Conservation (phyloP, 441 rosid genomes). For the Melastoma candidum region DNA sequence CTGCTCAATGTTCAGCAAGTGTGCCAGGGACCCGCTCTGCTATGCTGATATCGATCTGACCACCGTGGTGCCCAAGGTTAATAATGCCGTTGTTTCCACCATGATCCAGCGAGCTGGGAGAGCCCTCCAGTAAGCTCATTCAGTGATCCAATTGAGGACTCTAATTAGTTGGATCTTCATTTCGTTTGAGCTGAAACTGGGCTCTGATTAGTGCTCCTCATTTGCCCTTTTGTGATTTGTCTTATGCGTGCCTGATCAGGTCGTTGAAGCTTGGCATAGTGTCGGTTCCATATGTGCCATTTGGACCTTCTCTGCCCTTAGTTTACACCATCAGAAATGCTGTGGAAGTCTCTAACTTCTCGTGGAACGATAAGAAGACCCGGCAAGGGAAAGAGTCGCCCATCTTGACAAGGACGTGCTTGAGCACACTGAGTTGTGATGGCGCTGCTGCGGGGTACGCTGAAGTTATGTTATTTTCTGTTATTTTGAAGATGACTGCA, state of each 20-base stretch:
- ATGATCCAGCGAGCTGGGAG: constrained; percentile 82
- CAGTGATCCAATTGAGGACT: no score
- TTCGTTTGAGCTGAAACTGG: no score
- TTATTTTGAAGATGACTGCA: background rate
- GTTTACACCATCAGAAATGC: constrained; percentile 51
- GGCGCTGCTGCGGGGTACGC: constrained; percentile 50
- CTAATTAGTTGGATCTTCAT: no score
- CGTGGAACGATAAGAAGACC: constrained; percentile 66
- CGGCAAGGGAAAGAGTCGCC: constrained; percentile 68
- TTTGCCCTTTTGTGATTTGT: constrained; percentile 1
- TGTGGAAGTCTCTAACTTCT: constrained; percentile 50
- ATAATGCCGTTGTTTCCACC: constrained; percentile 61
- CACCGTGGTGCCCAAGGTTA: constrained; percentile 49
- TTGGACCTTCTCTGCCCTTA: constrained; percentile 43
- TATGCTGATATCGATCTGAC: constrained; percentile 62
- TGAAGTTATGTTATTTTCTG: constrained; percentile 1
- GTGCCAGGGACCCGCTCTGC: constrained; percentile 72
- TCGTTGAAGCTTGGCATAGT: constrained; percentile 70
- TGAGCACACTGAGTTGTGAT: constrained; percentile 40
- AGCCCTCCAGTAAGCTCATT: constrained; percentile 42
- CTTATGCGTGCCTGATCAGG: constrained; percentile 18
- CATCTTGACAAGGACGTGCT: constrained; percentile 64
- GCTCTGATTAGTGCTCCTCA: background rate
- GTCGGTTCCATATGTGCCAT: constrained; percentile 31
- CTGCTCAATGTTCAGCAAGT: constrained; percentile 70